A percentile compares a stretch with the other conserved stretches of the same genome.
phyloP scores from a whole-genome alignment of 148 eudicot species.

The Oxyria digyna region DNA sequence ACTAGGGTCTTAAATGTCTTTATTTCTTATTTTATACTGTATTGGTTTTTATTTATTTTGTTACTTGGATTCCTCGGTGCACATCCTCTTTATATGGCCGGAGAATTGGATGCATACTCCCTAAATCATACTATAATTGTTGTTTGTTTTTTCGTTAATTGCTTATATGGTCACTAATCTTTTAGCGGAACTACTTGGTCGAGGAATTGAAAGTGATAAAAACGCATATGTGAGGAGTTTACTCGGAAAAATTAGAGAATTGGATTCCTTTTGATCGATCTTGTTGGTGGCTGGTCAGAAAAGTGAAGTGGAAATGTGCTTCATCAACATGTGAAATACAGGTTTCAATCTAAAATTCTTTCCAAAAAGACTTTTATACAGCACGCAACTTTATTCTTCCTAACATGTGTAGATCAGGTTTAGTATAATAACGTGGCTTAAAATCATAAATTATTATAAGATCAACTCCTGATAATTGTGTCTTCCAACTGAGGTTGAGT shows the following conservation, averaged over 20 bases:
- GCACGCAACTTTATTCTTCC: background rate
- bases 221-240: background rate
- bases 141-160: background rate
- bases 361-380: background rate
- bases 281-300: conserved; percentile 3
- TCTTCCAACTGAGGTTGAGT: too few relatives aligned
- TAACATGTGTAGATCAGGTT: background rate
- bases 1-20: too few relatives aligned
- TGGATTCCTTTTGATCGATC: conserved; percentile 3
- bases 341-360: background rate
- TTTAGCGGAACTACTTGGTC: background rate
- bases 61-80: too few relatives aligned
- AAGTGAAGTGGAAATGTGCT: background rate
- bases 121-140: too few relatives aligned
- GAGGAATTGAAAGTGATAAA: too few relatives aligned
- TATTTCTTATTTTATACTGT: too few relatives aligned
- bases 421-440: background rate
- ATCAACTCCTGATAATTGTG: too few relatives aligned
- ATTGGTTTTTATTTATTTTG: too few relatives aligned
- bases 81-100: too few relatives aligned
- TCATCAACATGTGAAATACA: conserved; percentile 10
- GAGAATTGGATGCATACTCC: too few relatives aligned
- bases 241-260: background rate
- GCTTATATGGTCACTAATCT: background rate
- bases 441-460: background rate